Evolutionary conservation across 2,329 filamentous ascomycete species (phyloP).

Genomic region (Claviceps purpurea): DNA sequence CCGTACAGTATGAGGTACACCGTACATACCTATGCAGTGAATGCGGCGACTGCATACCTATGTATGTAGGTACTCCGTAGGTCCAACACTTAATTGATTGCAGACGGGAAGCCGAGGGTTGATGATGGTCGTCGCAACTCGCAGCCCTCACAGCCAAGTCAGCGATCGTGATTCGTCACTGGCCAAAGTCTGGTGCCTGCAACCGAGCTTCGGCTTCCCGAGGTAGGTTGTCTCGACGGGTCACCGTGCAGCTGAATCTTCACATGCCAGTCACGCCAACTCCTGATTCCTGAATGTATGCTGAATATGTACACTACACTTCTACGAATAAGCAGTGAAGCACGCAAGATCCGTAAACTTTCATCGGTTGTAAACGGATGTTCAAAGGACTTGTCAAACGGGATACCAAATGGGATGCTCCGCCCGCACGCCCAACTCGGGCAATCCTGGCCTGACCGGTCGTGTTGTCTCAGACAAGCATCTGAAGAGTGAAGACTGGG

Average conservation of each 20-base stretch:
- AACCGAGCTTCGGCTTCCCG: not conserved
- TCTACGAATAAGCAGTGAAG: too few species aligned
- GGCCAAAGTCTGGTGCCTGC: not conserved
- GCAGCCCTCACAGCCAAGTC: not conserved
- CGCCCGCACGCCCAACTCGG: not conserved
- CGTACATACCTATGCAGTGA: too few species aligned
- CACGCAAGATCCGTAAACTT: too few species aligned
- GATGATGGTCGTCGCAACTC: too few species aligned
- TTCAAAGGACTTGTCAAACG: too few species aligned
- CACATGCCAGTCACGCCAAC: not conserved
- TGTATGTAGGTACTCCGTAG: not conserved
- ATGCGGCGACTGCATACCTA: not conserved
- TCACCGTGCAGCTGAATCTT: not conserved
- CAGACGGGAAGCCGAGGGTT: not conserved
- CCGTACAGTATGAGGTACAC: too few species aligned
- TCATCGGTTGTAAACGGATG: too few species aligned
- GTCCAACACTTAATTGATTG: not conserved
- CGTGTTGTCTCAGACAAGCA: constrained; percentile 4
- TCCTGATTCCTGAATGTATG: too few species aligned
- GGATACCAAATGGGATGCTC: not conserved
- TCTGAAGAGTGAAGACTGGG: not conserved
- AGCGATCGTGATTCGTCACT: too few species aligned
- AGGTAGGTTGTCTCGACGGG: not conserved
- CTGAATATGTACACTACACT: too few species aligned
- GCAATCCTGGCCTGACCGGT: constrained; percentile 4